Evolutionary conservation across 352 stramenopile species (phyloP).

Genomic region (Pythium angustatum): DNA sequence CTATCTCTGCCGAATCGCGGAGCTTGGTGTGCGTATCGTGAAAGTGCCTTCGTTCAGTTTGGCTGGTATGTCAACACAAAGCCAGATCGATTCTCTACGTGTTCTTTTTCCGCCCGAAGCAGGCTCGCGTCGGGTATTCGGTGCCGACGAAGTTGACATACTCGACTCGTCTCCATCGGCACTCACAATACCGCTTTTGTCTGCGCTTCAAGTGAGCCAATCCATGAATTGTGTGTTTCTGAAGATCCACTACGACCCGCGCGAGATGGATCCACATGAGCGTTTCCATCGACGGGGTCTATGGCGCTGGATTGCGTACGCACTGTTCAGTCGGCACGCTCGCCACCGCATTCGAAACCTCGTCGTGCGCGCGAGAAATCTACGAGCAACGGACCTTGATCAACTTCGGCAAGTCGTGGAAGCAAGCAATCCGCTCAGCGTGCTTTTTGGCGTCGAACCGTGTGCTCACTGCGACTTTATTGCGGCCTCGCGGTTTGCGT

Average conservation of each 20-base stretch:
- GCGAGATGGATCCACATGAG: neutral
- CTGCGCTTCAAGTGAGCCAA: neutral
- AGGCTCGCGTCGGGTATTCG: neutral
- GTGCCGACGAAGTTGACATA: neutral
- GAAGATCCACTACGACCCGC: neutral
- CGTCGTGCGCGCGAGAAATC: neutral
- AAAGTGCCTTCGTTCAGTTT: no score
- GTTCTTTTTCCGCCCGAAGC: neutral
- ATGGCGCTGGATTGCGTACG: constrained; percentile 7
- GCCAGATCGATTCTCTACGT: neutral
- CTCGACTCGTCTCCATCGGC: neutral
- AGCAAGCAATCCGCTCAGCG: no score
- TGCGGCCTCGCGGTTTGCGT: neutral
- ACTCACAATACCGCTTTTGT: neutral
- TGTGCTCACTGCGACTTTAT: neutral
- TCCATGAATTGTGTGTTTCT: neutral
- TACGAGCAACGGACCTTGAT: neutral
- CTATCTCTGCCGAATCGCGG: no score
- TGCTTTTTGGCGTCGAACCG: neutral
- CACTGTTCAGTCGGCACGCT: constrained; percentile 5
- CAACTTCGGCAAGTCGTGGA: no score
- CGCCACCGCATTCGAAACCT: neutral
- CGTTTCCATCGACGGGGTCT: neutral
- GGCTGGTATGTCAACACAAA: no score
- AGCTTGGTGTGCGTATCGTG: no score